phyloP scores from a whole-genome alignment of 2,329 filamentous ascomycete genomes.

The Sclerotiophoma versabilis region DNA sequence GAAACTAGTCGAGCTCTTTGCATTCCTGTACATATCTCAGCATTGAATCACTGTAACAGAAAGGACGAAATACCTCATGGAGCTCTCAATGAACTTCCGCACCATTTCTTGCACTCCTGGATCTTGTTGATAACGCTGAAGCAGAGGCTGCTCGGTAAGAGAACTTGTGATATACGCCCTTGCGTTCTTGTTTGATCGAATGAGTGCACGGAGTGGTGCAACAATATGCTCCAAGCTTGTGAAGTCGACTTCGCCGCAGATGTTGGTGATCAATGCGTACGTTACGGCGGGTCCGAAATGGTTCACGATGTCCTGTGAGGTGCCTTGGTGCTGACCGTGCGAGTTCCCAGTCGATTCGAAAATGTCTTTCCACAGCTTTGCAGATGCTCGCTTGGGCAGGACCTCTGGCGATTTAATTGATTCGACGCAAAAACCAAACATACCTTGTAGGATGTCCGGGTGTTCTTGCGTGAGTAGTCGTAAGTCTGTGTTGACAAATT shows the following conservation, averaged over 20 bases:
- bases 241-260: constrained; percentile 46
- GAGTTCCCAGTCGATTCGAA: constrained; percentile 43
- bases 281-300: constrained; percentile 44
- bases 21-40: constrained; percentile 45
- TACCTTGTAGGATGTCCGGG: constrained; percentile 64
- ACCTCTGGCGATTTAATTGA: constrained; percentile 75
- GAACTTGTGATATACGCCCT: constrained; percentile 41
- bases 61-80: constrained; percentile 33
- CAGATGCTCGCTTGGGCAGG: constrained; percentile 75
- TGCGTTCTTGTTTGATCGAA: constrained; percentile 42
- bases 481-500: constrained; percentile 67
- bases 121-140: constrained; percentile 40
- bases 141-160: constrained; percentile 37
- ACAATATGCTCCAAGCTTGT: constrained; percentile 45
- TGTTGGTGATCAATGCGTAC: constrained; percentile 41
- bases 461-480: constrained; percentile 68
- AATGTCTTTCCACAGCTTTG: constrained; percentile 71
- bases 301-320: constrained; percentile 45
- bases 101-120: constrained; percentile 38
- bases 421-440: constrained; percentile 75
- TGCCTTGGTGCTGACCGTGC: constrained; percentile 36
- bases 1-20: constrained; percentile 40
- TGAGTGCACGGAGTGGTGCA: constrained; percentile 42
- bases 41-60: background rate
- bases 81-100: constrained; percentile 45